phyloP scores from a whole-genome alignment of 2,329 filamentous ascomycete species.

The Alternaria sp. region DNA sequence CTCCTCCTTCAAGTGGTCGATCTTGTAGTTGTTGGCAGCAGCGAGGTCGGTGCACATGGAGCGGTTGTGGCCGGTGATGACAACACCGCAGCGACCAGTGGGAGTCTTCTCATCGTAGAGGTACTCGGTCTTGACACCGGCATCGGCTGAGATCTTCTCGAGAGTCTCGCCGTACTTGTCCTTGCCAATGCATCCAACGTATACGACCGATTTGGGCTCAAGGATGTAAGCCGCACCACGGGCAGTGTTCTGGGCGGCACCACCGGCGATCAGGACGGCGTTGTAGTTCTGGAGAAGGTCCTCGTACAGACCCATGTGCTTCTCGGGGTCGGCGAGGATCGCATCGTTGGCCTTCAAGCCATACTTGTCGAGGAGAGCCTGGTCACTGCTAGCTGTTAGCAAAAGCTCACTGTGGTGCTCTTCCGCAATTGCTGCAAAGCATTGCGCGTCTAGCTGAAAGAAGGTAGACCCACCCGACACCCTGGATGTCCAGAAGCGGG shows the following conservation, averaged over 20 bases:
- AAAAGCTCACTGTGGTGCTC: constrained; percentile 19
- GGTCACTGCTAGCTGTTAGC: constrained; percentile 64
- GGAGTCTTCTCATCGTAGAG: constrained; percentile 82
- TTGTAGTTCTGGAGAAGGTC: constrained; percentile 91
- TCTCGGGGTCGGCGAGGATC: constrained; percentile 84
- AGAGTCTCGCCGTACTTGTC: constrained; percentile 96
- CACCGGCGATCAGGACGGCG: constrained; percentile 93
- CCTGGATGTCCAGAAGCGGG: constrained; percentile 97
- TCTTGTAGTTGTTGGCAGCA: constrained; percentile 95
- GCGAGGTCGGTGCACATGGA: constrained; percentile 94
- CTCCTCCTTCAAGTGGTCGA: constrained; percentile 89
- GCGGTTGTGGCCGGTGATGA: constrained; percentile 96
- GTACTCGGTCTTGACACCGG: constrained; percentile 93
- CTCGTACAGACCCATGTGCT: constrained; percentile 89
- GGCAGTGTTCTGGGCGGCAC: constrained; percentile 96
- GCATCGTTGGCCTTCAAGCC: constrained; percentile 94
- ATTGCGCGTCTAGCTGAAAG: neutral
- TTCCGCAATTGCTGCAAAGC: constrained; percentile 1
- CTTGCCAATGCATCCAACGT: constrained; percentile 90
- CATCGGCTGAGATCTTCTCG: constrained; percentile 82
- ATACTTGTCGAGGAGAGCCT: constrained; percentile 90
- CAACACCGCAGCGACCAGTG: constrained; percentile 92
- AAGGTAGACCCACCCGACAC: constrained; percentile 62
- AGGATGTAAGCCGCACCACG: constrained; percentile 96
- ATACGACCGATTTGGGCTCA: constrained; percentile 85